phyloP scores from a whole-genome alignment of 192 early-diverging fungal species.

The Backusella morwellensis region DNA sequence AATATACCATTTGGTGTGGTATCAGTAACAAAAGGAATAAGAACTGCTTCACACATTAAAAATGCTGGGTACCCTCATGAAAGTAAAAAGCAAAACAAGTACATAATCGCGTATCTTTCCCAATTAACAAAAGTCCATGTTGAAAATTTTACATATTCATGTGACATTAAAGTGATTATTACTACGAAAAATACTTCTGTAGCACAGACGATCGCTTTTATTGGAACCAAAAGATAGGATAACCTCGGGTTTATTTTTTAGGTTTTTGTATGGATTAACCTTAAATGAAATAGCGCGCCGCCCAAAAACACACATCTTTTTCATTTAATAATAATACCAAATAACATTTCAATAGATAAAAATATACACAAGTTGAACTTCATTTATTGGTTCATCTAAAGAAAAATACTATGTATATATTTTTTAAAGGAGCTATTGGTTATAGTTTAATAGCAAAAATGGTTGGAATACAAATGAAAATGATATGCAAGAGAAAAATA shows the following conservation, averaged over 20 bases:
- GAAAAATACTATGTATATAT: neutral
- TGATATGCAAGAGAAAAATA: neutral
- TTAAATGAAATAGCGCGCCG: neutral
- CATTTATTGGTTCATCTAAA: neutral
- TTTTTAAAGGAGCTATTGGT: neutral
- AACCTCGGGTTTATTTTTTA: neutral
- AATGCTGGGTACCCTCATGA: too few relatives aligned
- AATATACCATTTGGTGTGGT: too few relatives aligned
- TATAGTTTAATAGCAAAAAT: neutral
- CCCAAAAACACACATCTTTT: neutral
- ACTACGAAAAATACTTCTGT: neutral
- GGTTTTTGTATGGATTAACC: neutral
- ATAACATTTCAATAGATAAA: neutral
- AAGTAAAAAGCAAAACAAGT: too few relatives aligned
- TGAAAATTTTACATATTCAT: too few relatives aligned
- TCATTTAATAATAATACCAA: too few relatives aligned
- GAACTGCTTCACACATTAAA: too few relatives aligned
- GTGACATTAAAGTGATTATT: too few relatives aligned
- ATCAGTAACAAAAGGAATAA: too few relatives aligned
- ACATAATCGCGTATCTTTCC: too few relatives aligned
- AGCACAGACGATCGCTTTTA: neutral
- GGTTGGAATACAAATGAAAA: constrained; percentile 6
- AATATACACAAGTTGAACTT: neutral
- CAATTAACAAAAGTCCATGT: too few relatives aligned
- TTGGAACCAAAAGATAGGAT: neutral